phyloP scores from a whole-genome alignment of 495 filamentous ascomycete genomes.

The Hypoxylon perforatum region DNA sequence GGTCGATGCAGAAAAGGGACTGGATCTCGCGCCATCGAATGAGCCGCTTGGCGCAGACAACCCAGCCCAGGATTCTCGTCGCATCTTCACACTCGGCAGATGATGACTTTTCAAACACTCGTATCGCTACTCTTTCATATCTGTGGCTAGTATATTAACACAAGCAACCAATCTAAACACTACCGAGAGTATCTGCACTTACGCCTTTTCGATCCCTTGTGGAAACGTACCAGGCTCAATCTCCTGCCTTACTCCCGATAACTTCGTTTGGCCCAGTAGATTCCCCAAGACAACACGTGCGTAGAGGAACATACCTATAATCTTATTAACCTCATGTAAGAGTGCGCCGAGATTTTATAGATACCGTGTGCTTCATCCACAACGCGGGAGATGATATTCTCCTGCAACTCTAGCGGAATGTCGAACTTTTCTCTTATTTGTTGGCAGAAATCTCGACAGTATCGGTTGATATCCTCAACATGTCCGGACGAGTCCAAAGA shows the following conservation, averaged over 20 bases:
- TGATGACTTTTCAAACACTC: constrained; percentile 4
- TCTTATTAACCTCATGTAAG: background rate
- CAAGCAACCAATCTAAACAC: background rate
- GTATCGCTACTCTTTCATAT: constrained; percentile 17
- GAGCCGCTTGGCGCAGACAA: constrained; percentile 17
- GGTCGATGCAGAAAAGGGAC: constrained; percentile 27
- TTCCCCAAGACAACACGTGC: constrained; percentile 20
- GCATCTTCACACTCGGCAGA: constrained; percentile 13
- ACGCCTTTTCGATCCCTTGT: constrained; percentile 8
- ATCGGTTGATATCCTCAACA: constrained; percentile 12
- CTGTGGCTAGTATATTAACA: background rate
- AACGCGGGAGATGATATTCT: background rate
- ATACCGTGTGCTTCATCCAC: constrained; percentile 15
- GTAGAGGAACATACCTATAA: constrained; percentile 24
- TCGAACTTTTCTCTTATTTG: constrained; percentile 15
- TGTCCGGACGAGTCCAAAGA: background rate
- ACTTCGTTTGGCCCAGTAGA: constrained; percentile 5
- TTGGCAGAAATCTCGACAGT: background rate
- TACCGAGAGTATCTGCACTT: background rate
- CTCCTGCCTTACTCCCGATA: background rate
- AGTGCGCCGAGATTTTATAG: background rate
- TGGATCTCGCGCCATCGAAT: constrained; percentile 25
- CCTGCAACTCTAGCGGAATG: background rate
- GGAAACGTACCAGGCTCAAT: constrained; percentile 1
- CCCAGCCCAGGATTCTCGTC: constrained; percentile 15